Evolutionary conservation across 345 rosid genomes (phyloP), one percentile per base, ranked within the genome.

Genomic region (Lepidium didymum): DNA sequence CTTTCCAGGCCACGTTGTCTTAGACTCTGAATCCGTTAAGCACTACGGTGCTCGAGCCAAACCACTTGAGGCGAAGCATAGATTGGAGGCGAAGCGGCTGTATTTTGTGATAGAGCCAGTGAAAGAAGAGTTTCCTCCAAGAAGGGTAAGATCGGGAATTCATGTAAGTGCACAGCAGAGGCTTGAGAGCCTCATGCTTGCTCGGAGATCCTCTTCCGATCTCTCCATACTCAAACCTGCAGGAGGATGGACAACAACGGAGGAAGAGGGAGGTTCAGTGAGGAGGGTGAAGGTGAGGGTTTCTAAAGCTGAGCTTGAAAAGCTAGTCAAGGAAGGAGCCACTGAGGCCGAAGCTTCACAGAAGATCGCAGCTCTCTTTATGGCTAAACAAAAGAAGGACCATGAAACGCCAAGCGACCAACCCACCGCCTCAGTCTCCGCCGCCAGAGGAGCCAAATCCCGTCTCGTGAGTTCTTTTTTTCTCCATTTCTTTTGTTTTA

Each of bases 141-240:
- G 99, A 62, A 85, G 96, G 83, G 99, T 83, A 42, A 80, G 91
- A 69, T 95, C 97, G 15, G 93, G 84, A 34, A 85, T 95, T 4
- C 75, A 72, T 53, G 81, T 87, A 92, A 82, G 85, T 51, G 99
- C 99, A 0, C 85, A 86, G 77, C 96, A 91, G 80, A 80, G 96
- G 78, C 87, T 95, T 0, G 99, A 95, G 81, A 83, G 80, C 57
- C 80, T 95, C 29, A 87, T 86, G 96, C 62, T 91, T 69, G 66
- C 96, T 0, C 62, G 96, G 72, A 83, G 99, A 75, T 95, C 96
- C 0, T 82, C 77, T 1, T 95, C 99, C 3, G 99, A 95, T 73
- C 87, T 94, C 3, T 79, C 96, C 1, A 77, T 83, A 47, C 75
- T 90, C 74, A 85, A 75, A 47, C 75, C 79, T 1, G n/a, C 36